A percentile compares a stretch with the other conserved stretches of the same genome.
These are phyloP conservation scores for Sclerotinia trifoliorum DNA, from an alignment of 2,329 filamentous ascomycete genomes.

Conservation along the genomic window DNA sequence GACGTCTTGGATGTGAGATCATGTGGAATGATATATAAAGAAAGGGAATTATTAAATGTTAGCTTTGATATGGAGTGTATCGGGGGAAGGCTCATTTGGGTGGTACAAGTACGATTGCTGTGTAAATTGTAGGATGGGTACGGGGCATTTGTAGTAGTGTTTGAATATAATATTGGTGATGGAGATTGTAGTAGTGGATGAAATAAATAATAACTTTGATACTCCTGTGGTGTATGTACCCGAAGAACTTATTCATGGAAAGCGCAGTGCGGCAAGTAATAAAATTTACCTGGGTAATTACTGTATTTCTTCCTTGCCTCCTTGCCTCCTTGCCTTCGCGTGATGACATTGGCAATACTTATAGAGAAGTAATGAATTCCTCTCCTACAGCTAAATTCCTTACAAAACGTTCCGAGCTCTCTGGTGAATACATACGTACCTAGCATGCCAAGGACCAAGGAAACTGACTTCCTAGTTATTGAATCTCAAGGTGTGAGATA, in stretches of 20 bases:
- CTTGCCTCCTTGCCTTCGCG: not conserved
- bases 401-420: not conserved
- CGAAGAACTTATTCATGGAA: not conserved
- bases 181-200: not conserved
- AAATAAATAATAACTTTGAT: not conserved
- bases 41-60: not conserved
- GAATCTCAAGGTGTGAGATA: conserved; percentile 1
- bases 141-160: not conserved
- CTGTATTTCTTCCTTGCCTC: not conserved
- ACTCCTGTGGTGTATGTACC: not conserved
- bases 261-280: not conserved
- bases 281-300: not conserved
- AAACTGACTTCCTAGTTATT: not conserved
- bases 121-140: not conserved
- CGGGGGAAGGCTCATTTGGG: too few relatives aligned
- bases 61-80: not conserved
- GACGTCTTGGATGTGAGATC: conserved; percentile 11
- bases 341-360: not conserved
- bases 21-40: conserved; percentile 17
- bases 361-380: not conserved
- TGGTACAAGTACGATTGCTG: not conserved
- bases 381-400: not conserved
- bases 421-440: not conserved
- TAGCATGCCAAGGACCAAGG: not conserved
- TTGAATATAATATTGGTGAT: not conserved